Percentiles rank a stretch among this genome's conserved stretches.
These are phyloP conservation scores for Diutina ranongensis DNA, from an alignment of 1,139 yeast genomes.

Conservation along the genomic window DNA sequence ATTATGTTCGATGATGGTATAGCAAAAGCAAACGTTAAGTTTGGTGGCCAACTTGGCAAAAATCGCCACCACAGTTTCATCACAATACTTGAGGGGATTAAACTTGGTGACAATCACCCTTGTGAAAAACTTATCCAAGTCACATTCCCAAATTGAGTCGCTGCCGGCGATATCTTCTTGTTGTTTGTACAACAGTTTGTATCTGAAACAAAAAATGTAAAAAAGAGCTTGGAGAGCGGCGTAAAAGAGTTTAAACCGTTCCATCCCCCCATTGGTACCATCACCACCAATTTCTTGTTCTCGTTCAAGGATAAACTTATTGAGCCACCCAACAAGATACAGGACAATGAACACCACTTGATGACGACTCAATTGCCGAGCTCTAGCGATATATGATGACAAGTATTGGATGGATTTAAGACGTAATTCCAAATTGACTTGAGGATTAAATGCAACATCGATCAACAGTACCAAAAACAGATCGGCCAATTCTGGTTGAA, in stretches of 20 bases:
- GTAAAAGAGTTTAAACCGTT: slow-evolving; percentile 74
- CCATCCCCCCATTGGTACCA: slow-evolving; percentile 47
- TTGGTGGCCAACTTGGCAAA: slow-evolving; percentile 90
- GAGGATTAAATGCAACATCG: slow-evolving; percentile 65
- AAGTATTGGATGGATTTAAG: slow-evolving; percentile 87
- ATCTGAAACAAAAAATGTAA: slow-evolving; percentile 86
- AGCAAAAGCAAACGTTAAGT: slow-evolving; percentile 86
- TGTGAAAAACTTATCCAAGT: slow-evolving; percentile 76
- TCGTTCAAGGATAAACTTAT: slow-evolving; percentile 68
- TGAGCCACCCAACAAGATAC: slow-evolving; percentile 73
- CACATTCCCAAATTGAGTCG: slow-evolving; percentile 64
- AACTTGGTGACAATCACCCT: slow-evolving; percentile 77
- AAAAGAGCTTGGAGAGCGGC: slow-evolving; percentile 89
- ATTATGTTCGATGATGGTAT: slow-evolving; percentile 85
- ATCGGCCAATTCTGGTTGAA: slow-evolving; percentile 73
- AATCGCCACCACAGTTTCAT: slow-evolving; percentile 85
- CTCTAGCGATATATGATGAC: slow-evolving; percentile 86
- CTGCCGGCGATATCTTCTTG: slow-evolving; percentile 12
- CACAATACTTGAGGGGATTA: slow-evolving; percentile 89
- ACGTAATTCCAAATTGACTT: slow-evolving; percentile 61
- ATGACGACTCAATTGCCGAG: slow-evolving; percentile 54
- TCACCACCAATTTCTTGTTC: slow-evolving; percentile 64
- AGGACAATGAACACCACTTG: slow-evolving; percentile 73
- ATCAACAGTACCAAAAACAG: slow-evolving; percentile 73
- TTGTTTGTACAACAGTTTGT: slow-evolving; percentile 39